Percentiles rank a stretch among this genome's conserved stretches.
Evolutionary conservation across 345 rosid genomes (phyloP).

Genomic region (Gossypium turneri): DNA sequence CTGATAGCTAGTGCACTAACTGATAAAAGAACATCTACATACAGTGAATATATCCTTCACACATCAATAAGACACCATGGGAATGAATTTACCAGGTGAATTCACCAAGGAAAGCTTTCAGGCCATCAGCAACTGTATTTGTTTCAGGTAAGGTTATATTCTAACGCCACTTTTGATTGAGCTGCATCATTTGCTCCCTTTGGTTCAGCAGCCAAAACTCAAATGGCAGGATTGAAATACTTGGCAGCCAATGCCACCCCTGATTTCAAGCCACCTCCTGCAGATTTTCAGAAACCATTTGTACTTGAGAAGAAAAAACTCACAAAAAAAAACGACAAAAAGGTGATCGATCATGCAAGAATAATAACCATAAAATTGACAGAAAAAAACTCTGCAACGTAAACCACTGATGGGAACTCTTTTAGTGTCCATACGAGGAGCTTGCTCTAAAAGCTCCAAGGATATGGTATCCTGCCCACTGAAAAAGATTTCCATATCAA

Average conservation of each 20-base stretch:
- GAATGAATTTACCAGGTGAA: conserved; percentile 63
- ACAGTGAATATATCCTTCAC: background rate
- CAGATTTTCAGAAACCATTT: conserved; percentile 1
- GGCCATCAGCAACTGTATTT: conserved; percentile 79
- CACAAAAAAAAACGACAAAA: background rate
- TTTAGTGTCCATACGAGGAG: conserved; percentile 58
- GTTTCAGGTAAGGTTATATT: conserved; percentile 62
- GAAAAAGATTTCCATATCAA: conserved; percentile 10
- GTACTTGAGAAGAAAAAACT: no score
- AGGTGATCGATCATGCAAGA: background rate
- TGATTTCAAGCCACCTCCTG: conserved; percentile 83
- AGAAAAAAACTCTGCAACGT: conserved; percentile 11
- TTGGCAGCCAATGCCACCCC: conserved; percentile 92
- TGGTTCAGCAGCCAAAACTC: conserved; percentile 85
- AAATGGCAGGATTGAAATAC: conserved; percentile 71
- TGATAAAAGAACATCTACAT: background rate
- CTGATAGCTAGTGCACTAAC: background rate
- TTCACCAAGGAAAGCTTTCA: conserved; percentile 75
- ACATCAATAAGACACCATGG: conserved; percentile 6
- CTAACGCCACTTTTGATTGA: conserved; percentile 71
- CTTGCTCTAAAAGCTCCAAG: conserved; percentile 79
- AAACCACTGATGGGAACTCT: conserved; percentile 83
- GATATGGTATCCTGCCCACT: conserved; percentile 91
- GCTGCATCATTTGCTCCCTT: conserved; percentile 87
- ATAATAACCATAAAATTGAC: background rate